phyloP scores from a whole-genome alignment of 768 basidiomycete species.

The Gelatoporia subvermispora region DNA sequence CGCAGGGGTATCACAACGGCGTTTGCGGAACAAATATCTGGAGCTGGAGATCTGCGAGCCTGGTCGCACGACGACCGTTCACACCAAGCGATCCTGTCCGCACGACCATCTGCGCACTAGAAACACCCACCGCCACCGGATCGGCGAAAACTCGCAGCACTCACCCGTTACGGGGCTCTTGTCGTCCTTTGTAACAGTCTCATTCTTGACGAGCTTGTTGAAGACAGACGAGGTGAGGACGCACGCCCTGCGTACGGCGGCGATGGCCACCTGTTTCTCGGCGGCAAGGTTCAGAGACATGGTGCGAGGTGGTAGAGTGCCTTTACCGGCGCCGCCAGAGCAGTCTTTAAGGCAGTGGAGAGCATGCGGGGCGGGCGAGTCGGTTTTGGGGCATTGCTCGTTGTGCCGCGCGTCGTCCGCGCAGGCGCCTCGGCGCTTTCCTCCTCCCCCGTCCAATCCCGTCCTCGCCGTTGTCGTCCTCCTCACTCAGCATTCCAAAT shows the following conservation, averaged over 20 bases:
- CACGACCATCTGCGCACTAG: too few relatives aligned
- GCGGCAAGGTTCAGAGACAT: conserved; percentile 34
- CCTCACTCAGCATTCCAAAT: conserved; percentile 8
- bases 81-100: too few relatives aligned
- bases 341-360: conserved; percentile 6
- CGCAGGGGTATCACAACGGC: too few relatives aligned
- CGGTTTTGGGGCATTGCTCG: background rate
- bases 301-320: background rate
- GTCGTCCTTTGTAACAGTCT: conserved; percentile 86
- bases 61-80: too few relatives aligned
- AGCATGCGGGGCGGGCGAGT: conserved; percentile 8
- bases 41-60: too few relatives aligned
- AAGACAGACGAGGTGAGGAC: conserved; percentile 82
- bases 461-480: background rate
- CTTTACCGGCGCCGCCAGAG: conserved; percentile 5
- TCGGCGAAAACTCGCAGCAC: conserved; percentile 4
- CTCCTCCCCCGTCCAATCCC: background rate
- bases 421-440: background rate
- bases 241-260: conserved; percentile 86
- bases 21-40: too few relatives aligned
- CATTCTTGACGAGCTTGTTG: conserved; percentile 75
- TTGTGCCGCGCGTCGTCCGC: background rate
- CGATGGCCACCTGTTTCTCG: conserved; percentile 79
- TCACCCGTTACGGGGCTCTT: conserved; percentile 65
- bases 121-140: too few relatives aligned